Base-by-base conservation (phyloP, 2,329 filamentous ascomycete species). In the Beauveria brongniartii region DNA sequence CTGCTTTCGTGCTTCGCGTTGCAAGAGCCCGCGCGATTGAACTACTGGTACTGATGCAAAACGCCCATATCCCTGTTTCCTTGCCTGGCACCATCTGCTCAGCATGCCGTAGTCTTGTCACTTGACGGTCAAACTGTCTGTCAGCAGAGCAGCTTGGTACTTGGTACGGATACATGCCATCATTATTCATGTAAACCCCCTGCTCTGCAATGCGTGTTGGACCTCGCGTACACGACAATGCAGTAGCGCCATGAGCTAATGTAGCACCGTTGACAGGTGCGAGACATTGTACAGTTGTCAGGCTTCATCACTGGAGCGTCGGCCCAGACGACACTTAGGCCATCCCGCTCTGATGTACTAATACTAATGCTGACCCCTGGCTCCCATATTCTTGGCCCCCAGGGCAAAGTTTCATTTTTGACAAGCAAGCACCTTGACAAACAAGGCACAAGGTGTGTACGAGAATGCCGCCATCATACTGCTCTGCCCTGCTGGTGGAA, bases 181-280 rank as follows among this genome's bases (percentile, higher is more conserved):
- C 14, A 14, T 37, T 28, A 10, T 50, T n/a, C 16, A 28, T 50
- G 44, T 41, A 16, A 24, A 8, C n/a, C 24, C 52, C 52, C 52
- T 43, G 37, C 55, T 37, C 18, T 20, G 30, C 37, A 41, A 14
- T 5, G 8, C 47, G 18, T 34, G 14, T 50, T 40, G 55, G 10
- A 26, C 22, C 30, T 50, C 55, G 46, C 34, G 8, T 58, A 50
- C 44, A 50, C 41, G 20, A 22, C 48, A 20, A 53, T 52, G 57
- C 48, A 59, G 47, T 52, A 60, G 57, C 46, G 57, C 51, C 43
- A 10, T 37, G 44, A 54, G 58, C 58, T 55, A 61, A 61, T 55
- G 58, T 61, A 55, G 51, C 59, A 55, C 59, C 59, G 51, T 61
- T 61, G 56, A 52, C 55, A 52, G 5, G 41, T 44, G 47, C 41